These are phyloP conservation scores for Macrolepiota albuminosa DNA, from an alignment of 768 basidiomycete genomes.

Conservation along the genomic window DNA sequence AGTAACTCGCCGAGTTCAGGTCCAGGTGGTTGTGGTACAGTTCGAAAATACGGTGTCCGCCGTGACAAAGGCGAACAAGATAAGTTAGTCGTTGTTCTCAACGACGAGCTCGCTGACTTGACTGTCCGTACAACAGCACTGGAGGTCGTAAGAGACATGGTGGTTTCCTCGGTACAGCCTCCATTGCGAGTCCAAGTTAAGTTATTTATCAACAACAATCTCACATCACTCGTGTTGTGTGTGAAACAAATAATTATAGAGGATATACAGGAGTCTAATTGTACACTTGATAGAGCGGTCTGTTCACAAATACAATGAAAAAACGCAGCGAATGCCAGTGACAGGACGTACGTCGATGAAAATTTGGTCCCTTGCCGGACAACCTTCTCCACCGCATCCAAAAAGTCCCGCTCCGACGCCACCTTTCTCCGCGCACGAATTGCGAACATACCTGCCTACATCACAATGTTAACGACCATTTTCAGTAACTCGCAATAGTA, in stretches of 20 bases:
- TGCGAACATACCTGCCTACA: slow-evolving; percentile 99
- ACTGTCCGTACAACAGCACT: neutral
- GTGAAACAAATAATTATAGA: slow-evolving; percentile 7
- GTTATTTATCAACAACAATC: neutral
- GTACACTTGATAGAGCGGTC: slow-evolving; percentile 90
- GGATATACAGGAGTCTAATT: slow-evolving; percentile 50
- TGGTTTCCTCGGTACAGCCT: slow-evolving; percentile 1
- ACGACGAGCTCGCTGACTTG: slow-evolving; percentile 7
- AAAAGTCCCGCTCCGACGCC: slow-evolving; percentile 94
- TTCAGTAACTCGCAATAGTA: slow-evolving; percentile 14
- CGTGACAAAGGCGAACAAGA: neutral
- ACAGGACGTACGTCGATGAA: slow-evolving; percentile 81
- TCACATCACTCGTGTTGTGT: neutral
- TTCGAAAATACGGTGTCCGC: slow-evolving; percentile 23
- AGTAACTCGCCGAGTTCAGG: slow-evolving; percentile 55
- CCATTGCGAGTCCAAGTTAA: neutral
- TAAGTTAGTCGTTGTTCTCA: slow-evolving; percentile 6
- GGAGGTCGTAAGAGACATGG: slow-evolving; percentile 4
- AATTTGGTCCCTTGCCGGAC: slow-evolving; percentile 97
- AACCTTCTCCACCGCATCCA: slow-evolving; percentile 98
- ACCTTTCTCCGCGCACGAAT: slow-evolving; percentile 96
- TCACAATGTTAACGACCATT: neutral
- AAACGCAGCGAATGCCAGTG: neutral
- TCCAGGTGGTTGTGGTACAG: slow-evolving; percentile 45
- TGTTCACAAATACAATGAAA: slow-evolving; percentile 23